These are phyloP conservation scores for Colletotrichum incanum DNA, from an alignment of 2,329 filamentous ascomycete species.

Conservation along the genomic window DNA sequence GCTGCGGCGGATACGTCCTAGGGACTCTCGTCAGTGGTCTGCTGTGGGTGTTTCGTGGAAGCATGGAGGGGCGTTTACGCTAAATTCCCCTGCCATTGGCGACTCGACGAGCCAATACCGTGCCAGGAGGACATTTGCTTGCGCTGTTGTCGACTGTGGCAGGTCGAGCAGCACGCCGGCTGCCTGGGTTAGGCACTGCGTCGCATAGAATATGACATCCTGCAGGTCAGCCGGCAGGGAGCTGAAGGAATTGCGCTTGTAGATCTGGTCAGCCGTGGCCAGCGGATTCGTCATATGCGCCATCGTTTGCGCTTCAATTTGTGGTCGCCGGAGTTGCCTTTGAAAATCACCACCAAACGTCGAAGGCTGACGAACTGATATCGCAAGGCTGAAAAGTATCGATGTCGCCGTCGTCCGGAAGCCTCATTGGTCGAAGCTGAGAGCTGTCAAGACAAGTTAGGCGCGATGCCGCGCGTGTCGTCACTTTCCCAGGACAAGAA, in stretches of 20 bases:
- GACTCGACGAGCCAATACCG: conserved; percentile 81
- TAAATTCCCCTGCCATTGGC: conserved; percentile 72
- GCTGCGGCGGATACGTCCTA: conserved; percentile 87
- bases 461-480: conserved; percentile 32
- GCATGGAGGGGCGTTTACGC: conserved; percentile 54
- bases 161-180: conserved; percentile 86
- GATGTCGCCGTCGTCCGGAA: not conserved
- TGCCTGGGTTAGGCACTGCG: conserved; percentile 82
- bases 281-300: conserved; percentile 72
- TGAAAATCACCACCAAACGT: not conserved
- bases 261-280: conserved; percentile 80
- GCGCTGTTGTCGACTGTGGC: conserved; percentile 87
- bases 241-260: conserved; percentile 68
- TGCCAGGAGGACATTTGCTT: conserved; percentile 86
- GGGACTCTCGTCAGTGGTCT: not conserved
- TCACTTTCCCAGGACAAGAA: conserved; percentile 21
- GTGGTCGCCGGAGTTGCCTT: not conserved
- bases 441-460: conserved; percentile 30
- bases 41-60: not conserved
- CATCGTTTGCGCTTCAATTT: conserved; percentile 29
- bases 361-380: not conserved
- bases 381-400: conserved; percentile 33
- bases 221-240: conserved; percentile 78
- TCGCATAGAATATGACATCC: conserved; percentile 79
- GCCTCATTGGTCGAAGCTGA: conserved; percentile 35